Base-by-base conservation (phyloP, 768 basidiomycete genomes). In the Mycena leptocephala region DNA sequence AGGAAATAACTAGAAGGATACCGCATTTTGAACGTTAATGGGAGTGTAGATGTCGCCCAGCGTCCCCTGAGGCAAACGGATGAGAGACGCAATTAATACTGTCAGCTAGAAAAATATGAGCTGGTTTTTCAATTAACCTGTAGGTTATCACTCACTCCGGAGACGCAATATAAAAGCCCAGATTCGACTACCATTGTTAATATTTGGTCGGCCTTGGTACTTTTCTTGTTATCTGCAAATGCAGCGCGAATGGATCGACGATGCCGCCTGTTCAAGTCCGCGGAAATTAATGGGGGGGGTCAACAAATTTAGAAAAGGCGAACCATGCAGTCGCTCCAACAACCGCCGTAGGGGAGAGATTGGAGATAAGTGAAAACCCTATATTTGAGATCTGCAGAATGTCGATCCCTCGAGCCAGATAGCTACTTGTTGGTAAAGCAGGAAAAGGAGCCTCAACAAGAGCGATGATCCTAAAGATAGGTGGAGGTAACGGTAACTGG, bases 1-100 rank as follows among this genome's bases (percentile, higher is more conserved):
- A n/a, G n/a, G n/a, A n/a, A n/a, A n/a, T n/a, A n/a, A n/a, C n/a
- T n/a, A n/a, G 32, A 35, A 59, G 32, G 13, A 73, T 51, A 77
- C 79, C 16, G 79, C 79, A n/a, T 78, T 62, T 37, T 79, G 76
- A 20, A 78, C 56, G 41, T 74, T 64, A 9, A 78, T 59, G 5
- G 76, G 77, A 8, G 63, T 68, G 48, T 72, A 80, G 14, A 80
- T 28, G 48, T 78, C 77, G 7, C 79, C 79, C 13, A 80, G 51
- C 9, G 79, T 78, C 0, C 75, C 79, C 6, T 20, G 13, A 3
- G 77, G 75, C 22, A 78, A 26, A 2, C 51, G 75, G n/a, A 78
- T 70, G 10, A 76, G 26, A 7, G 69, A 56, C 9, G 71, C 28
- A 30, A 80, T 11, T 22, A 80, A 59, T 2, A 53, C 63, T 13